Percentiles rank a stretch among this genome's conserved stretches.
These are phyloP conservation scores for Acorus calamus DNA, from an alignment of 106 monocot species.

Conservation along the genomic window DNA sequence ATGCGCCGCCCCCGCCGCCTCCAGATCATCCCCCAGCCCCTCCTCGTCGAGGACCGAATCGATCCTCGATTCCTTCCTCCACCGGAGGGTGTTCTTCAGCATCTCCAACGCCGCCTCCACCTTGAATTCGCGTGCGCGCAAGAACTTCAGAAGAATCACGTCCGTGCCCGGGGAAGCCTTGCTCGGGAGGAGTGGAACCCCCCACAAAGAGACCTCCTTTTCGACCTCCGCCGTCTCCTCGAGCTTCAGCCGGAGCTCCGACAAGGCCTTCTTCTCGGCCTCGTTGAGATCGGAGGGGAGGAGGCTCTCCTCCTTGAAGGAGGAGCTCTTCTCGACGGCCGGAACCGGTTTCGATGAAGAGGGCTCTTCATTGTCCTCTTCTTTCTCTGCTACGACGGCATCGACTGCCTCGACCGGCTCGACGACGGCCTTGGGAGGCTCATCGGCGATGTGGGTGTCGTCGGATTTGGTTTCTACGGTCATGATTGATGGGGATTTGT, in stretches of 20 bases:
- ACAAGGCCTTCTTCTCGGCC: conserved; percentile 55
- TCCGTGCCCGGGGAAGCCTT: conserved; percentile 35
- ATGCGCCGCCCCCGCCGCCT: conserved; percentile 29
- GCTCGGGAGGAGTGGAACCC: conserved; percentile 48
- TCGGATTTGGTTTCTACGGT: conserved; percentile 30
- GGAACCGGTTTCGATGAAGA: not conserved
- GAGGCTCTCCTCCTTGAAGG: conserved; percentile 73
- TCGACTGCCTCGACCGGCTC: not conserved
- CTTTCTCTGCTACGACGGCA: not conserved
- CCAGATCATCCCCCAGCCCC: conserved; percentile 20
- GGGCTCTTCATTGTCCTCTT: not conserved
- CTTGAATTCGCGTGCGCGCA: conserved; percentile 71
- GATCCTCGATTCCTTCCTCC: conserved; percentile 42
- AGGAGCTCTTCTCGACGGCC: conserved; percentile 34
- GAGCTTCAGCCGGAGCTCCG: conserved; percentile 45
- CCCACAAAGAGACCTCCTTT: conserved; percentile 40
- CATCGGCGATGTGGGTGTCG: conserved; percentile 14
- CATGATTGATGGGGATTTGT: conserved; percentile 13
- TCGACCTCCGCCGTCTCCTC: conserved; percentile 27
- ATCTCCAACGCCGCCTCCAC: conserved; percentile 58
- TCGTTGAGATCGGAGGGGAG: conserved; percentile 69
- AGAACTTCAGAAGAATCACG: conserved; percentile 73
- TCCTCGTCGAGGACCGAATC: conserved; percentile 39
- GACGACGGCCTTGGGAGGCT: not conserved
- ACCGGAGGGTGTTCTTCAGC: conserved; percentile 47